Base-by-base conservation (phyloP, 768 basidiomycete species). In the Tulasnella sp. region DNA sequence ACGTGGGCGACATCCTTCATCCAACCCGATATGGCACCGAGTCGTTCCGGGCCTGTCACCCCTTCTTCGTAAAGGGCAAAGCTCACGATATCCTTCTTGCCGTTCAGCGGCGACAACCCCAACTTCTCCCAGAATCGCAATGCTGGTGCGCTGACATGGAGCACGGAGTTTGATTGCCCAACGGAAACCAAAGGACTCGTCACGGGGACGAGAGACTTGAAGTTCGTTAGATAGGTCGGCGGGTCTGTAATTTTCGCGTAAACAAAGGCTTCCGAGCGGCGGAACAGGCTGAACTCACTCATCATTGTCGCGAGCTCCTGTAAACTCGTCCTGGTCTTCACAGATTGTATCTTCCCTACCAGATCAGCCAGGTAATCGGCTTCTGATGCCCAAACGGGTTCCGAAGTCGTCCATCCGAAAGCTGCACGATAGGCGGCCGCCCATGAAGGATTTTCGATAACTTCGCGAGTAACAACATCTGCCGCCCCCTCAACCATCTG, bases 61-160 rank as follows among this genome's bases (percentile, higher is more conserved):
- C 85, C 85, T 29, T 89, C 88, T 79, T 94, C 92, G 74, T 89
- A 91, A 68, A 94, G 83, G 0, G 90, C 88, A 81, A 90, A 93
- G 1, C 87, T 88, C 1, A 85, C 86, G 4, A 92, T 85, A 79
- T 94, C 86, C 83, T 95, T 94, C 76, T 83, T 84, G 8, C 94
- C 94, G 42, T 87, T 87, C 68, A 87, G 86, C 0, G 94, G 94
- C 19, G 86, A 85, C 64, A 96, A 81, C 0, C 92, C 93, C 15
- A 94, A 85, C 81, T 93, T 95, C 79, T 92, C 91, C 93, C 94
- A 95, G 81, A 94, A 95, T 1, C 90, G 86, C 31, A 95, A 80
- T 0, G 93, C 91, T 4, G 92, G 82, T 1, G 93, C 90, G 17
- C 88, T 82, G 22, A 93, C 82, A 54, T 93, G 89, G n/a, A 95